Percentiles rank a stretch among this genome's conserved stretches.
phyloP scores from a whole-genome alignment of 495 filamentous ascomycete genomes.

The Hyaloscypha finlandica region DNA sequence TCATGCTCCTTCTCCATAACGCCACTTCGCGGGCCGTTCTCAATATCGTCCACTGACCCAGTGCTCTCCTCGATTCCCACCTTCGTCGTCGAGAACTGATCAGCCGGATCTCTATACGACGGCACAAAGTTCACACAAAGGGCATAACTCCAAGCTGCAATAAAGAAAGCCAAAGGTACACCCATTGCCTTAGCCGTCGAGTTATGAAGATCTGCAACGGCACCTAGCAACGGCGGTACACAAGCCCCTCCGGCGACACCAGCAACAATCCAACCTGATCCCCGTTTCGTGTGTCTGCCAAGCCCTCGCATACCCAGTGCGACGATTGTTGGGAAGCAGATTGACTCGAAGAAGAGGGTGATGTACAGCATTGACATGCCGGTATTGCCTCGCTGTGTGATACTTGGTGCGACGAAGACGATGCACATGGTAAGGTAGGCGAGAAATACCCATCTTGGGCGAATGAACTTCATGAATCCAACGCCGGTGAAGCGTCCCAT shows the following conservation, averaged over 20 bases:
- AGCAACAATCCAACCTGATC: conserved; percentile 57
- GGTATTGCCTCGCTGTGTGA: conserved; percentile 40
- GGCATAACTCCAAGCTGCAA: conserved; percentile 60
- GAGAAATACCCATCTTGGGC: conserved; percentile 54
- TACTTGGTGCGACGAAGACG: conserved; percentile 50
- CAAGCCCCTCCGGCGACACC: conserved; percentile 58
- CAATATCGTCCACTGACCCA: conserved; percentile 31
- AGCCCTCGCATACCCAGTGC: conserved; percentile 61
- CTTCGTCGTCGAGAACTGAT: conserved; percentile 56
- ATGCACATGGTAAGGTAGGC: conserved; percentile 51
- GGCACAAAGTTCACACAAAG: conserved; percentile 64
- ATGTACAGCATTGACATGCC: conserved; percentile 58
- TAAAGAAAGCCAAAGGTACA: conserved; percentile 59
- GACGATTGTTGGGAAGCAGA: conserved; percentile 65
- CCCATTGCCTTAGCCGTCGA: conserved; percentile 55
- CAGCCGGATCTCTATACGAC: conserved; percentile 57
- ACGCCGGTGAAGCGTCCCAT: conserved; percentile 63
- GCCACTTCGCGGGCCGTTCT: conserved; percentile 32
- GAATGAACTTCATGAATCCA: conserved; percentile 49
- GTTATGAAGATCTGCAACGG: conserved; percentile 49
- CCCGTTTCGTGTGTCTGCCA: conserved; percentile 60
- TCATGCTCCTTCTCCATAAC: conserved; percentile 20
- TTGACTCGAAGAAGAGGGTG: conserved; percentile 62
- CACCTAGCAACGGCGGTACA: conserved; percentile 52
- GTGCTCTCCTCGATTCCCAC: conserved; percentile 46